Evolutionary conservation across 208 protist genomes (phyloP).

Genomic region (Tritrichomonas foetus): DNA sequence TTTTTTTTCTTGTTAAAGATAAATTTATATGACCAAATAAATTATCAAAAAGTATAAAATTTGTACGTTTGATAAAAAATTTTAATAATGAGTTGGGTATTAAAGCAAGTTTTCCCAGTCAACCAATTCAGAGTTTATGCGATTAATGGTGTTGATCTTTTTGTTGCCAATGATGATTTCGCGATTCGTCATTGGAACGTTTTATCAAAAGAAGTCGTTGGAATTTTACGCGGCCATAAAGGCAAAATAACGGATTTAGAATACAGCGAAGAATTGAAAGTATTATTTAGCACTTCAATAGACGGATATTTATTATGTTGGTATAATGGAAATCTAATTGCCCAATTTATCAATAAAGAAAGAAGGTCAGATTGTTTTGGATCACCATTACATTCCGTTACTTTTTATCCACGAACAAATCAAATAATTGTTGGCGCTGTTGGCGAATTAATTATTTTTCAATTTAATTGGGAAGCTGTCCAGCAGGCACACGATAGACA

Average conservation of each 20-base stretch:
- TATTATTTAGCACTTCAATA: background rate
- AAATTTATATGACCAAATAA: no score
- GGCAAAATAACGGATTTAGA: background rate
- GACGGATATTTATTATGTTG: background rate
- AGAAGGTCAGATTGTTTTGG: slow-evolving; percentile 5
- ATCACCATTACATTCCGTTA: background rate
- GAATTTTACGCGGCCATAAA: background rate
- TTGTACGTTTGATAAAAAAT: no score
- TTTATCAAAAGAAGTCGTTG: background rate
- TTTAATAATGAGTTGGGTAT: slow-evolving; percentile 21
- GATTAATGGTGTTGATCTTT: background rate
- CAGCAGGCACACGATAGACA: background rate
- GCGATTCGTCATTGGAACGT: slow-evolving; percentile 1
- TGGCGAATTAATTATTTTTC: background rate
- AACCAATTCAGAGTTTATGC: background rate
- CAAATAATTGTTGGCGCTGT: background rate
- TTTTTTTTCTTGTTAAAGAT: no score
- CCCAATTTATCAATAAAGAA: background rate
- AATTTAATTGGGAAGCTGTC: background rate
- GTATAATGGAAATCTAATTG: background rate
- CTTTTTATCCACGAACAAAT: background rate
- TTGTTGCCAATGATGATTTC: background rate
- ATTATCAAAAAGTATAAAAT: no score
- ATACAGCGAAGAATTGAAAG: background rate
- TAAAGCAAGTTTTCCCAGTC: slow-evolving; percentile 8